Conservation (phyloP, 805 yeast genomes). For the Teunomyces lycoperdinae region DNA sequence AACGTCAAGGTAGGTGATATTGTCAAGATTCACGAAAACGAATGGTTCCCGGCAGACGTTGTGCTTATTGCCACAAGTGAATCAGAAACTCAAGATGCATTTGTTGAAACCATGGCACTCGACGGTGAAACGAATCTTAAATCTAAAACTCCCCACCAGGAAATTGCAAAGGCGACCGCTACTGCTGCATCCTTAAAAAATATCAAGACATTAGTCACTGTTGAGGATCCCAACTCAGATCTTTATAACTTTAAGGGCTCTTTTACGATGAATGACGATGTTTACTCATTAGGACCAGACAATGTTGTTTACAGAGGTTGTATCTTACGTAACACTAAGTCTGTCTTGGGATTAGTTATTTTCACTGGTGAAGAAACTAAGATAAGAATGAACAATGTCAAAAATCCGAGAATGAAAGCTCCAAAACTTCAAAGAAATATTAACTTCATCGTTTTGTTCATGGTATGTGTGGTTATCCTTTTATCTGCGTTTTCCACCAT, state of each 20-base stretch:
- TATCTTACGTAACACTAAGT: conserved; percentile 77
- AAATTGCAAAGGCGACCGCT: conserved; percentile 50
- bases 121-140: conserved; percentile 97
- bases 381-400: conserved; percentile 90
- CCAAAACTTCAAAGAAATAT: conserved; percentile 86
- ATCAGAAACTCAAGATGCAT: conserved; percentile 57
- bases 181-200: conserved; percentile 50
- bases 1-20: conserved; percentile 86
- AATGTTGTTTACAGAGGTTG: conserved; percentile 91
- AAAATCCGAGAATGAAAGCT: conserved; percentile 86
- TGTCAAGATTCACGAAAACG: conserved; percentile 68
- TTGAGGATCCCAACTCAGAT: conserved; percentile 91
- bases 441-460: conserved; percentile 78
- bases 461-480: conserved; percentile 77
- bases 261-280: conserved; percentile 37
- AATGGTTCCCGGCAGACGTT: conserved; percentile 93
- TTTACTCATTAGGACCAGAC: conserved; percentile 67
- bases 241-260: conserved; percentile 90
- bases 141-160: conserved; percentile 64
- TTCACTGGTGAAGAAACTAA: conserved; percentile 97
- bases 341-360: conserved; percentile 73
- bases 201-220: conserved; percentile 53
- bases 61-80: conserved; percentile 65
- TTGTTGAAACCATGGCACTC: conserved; percentile 92
- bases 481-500: conserved; percentile 79